phyloP scores from a whole-genome alignment of 108 stramenopile species.

The Nannochloropsis gaditana region DNA sequence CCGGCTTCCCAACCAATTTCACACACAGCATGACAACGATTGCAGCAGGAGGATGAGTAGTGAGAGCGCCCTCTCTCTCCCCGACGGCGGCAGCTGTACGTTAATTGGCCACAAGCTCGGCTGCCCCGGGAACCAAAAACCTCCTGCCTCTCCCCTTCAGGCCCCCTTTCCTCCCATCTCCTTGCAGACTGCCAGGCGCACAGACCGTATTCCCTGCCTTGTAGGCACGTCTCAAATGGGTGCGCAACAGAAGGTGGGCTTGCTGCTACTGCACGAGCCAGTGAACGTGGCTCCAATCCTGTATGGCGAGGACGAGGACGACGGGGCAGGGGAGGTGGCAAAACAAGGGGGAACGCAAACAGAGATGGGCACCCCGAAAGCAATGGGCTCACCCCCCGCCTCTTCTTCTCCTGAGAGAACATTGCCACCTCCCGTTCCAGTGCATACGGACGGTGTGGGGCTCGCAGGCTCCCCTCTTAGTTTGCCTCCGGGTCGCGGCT shows the following conservation, averaged over 20 bases:
- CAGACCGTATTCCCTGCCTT: neutral
- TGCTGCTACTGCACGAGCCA: neutral
- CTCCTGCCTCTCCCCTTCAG: neutral
- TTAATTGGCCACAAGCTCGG: no score
- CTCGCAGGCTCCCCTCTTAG: no score
- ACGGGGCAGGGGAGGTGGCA: neutral
- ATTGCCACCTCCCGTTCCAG: neutral
- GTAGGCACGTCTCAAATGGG: neutral
- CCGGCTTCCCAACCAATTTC: neutral
- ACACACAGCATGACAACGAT: neutral
- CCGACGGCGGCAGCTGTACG: neutral
- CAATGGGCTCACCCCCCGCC: neutral
- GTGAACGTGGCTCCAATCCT: neutral
- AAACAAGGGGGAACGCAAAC: neutral
- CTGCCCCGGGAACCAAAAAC: neutral
- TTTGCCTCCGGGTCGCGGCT: constrained; percentile 33
- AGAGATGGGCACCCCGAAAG: neutral
- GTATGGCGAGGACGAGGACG: neutral
- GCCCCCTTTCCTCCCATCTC: neutral
- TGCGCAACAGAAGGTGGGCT: neutral
- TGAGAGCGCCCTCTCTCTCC: neutral
- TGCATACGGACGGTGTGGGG: no score
- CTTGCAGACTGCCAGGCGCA: neutral
- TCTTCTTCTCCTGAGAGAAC: neutral
- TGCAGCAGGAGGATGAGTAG: neutral